Evolutionary conservation across 2,329 filamentous ascomycete genomes (phyloP), one percentile per base, ranked within the genome.

Genomic region (Lanzia echinophila): DNA sequence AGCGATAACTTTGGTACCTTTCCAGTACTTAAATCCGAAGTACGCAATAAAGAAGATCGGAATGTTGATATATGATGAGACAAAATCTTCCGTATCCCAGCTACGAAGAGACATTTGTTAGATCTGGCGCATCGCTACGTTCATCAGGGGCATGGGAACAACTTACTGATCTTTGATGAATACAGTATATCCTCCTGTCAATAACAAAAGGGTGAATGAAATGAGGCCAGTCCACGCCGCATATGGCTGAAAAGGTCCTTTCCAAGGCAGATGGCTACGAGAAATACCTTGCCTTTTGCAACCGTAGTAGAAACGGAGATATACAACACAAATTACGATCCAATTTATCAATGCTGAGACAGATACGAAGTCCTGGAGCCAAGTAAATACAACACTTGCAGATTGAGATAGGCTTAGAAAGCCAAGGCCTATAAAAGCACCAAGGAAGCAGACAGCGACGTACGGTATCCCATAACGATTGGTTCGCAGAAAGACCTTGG

Each of bases 171-270:
- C 81, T 28, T 69, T 69, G 1, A 79, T 81, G 55, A 86, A 86
- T 2, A 82, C 79, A 1, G 72, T 64, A 61, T 90, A 90, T 0
- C 86, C 86, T 31, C 82, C 80, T 3, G 87, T 90, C 43, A 90
- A 72, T 2, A 90, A 70, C 56, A 90, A 84, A 39, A 86, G 67
- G 20, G 82, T 72, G 63, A 77, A 81, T 73, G 84, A 79, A 56
- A 74, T 65, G 6, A 91, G 72, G 0, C 81, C 79, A 8, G 72
- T 68, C 60, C 76, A 84, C 0, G 87, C 87, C 12, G 76, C 79
- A 59, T 83, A 83, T 12, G 75, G 79, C 82, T 53, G 50, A 47
- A 53, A 53, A 4, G 11, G n/a, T 6, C 43, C 50, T 47, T 53
- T 53, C 83, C 83, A 86, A 0, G 83, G 83, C 22, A 87, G 65